Conservation (phyloP, 1,139 yeast genomes). For the Pichia cactophila region DNA sequence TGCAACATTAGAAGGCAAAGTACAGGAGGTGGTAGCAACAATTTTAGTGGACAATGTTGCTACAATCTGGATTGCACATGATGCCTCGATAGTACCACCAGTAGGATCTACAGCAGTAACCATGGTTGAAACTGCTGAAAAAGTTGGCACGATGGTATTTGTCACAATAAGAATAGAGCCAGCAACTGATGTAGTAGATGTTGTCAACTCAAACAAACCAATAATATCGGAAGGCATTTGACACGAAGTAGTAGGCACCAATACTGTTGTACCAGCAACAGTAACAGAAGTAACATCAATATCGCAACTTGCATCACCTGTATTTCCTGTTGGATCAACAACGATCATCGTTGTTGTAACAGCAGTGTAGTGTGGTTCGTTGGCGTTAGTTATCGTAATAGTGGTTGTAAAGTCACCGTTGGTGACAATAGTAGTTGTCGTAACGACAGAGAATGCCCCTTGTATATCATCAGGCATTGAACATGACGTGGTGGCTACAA, state of each 20-base stretch:
- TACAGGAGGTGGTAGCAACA: slow-evolving; percentile 5
- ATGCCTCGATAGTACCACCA: too few species aligned
- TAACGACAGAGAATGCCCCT: background rate
- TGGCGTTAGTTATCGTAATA: background rate
- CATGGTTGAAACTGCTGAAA: too few species aligned
- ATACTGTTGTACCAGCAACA: background rate
- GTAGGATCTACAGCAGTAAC: too few species aligned
- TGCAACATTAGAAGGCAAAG: background rate
- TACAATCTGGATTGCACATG: background rate
- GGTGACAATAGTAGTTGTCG: background rate
- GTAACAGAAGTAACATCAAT: background rate
- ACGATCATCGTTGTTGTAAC: background rate
- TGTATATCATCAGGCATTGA: background rate
- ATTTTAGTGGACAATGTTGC: background rate
- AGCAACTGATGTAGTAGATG: too few species aligned
- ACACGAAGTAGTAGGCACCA: background rate
- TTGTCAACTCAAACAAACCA: background rate
- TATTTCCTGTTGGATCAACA: background rate
- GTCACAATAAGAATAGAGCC: too few species aligned
- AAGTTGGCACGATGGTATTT: too few species aligned
- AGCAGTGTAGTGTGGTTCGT: background rate
- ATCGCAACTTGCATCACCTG: background rate
- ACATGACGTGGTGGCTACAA: slow-evolving; percentile 4
- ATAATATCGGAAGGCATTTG: background rate
- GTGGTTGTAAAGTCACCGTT: background rate